These are phyloP conservation scores for Musa itinerans DNA, from an alignment of 176 grass and related monocot species.

Conservation along the genomic window DNA sequence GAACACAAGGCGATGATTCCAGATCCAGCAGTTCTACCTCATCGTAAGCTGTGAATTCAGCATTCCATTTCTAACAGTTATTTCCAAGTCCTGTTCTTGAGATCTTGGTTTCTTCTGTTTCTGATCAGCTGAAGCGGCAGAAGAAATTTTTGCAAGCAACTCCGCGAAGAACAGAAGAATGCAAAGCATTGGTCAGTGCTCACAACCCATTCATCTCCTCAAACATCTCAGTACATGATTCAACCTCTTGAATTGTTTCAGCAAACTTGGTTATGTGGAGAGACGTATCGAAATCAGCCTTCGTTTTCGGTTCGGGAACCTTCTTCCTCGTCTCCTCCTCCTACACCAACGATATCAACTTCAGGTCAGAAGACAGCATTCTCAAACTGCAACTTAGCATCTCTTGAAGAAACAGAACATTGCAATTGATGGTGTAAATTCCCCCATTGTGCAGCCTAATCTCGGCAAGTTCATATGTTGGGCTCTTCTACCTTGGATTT, in stretches of 20 bases:
- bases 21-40: constrained; percentile 29
- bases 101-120: not conserved
- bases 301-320: constrained; percentile 86
- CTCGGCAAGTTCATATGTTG: constrained; percentile 67
- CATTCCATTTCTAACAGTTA: constrained; percentile 7
- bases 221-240: not conserved
- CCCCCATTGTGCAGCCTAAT: constrained; percentile 42
- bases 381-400: too few species aligned
- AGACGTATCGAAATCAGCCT: constrained; percentile 76
- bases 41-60: constrained; percentile 29
- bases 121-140: constrained; percentile 44
- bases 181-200: constrained; percentile 72
- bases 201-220: not conserved
- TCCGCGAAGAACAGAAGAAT: constrained; percentile 44
- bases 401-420: not conserved
- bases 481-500: constrained; percentile 73
- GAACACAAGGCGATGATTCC: constrained; percentile 28
- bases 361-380: constrained; percentile 39
- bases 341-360: constrained; percentile 76
- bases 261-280: constrained; percentile 98
- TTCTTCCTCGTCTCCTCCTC: constrained; percentile 81
- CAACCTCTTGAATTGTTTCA: constrained; percentile 19
- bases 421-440: not conserved
- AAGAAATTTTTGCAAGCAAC: constrained; percentile 34
- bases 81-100: not conserved